A percentile compares a stretch with the other conserved stretches of the same genome.
These are phyloP conservation scores for Diplodia corticola DNA, from an alignment of 2,329 filamentous ascomycete genomes.

Conservation along the genomic window DNA sequence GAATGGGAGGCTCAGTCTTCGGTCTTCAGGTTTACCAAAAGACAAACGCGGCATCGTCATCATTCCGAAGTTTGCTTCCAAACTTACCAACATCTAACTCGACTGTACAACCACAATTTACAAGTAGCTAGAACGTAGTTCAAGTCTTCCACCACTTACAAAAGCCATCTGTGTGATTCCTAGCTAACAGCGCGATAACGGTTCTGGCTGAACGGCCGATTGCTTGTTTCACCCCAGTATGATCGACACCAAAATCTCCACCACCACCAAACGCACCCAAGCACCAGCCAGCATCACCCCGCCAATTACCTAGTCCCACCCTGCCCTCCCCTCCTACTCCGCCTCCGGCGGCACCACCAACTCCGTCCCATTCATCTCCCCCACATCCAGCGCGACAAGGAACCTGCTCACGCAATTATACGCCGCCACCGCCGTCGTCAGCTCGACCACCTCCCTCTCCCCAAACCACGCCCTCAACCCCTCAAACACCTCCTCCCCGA, in stretches of 20 bases:
- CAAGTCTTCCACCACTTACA: background rate
- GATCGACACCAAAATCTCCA: background rate
- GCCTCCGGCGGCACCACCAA: constrained; percentile 19
- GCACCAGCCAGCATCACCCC: background rate
- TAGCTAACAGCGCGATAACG: background rate
- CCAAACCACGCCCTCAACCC: constrained; percentile 61
- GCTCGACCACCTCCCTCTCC: constrained; percentile 75
- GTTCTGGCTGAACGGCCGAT: background rate
- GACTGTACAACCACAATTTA: background rate
- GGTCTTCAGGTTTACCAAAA: background rate
- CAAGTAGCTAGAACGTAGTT: background rate
- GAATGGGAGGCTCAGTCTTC: background rate
- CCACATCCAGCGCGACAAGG: constrained; percentile 74
- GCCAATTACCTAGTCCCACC: too few species aligned
- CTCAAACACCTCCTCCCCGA: constrained; percentile 68
- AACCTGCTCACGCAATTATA: constrained; percentile 88
- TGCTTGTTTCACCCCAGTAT: background rate
- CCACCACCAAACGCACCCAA: background rate
- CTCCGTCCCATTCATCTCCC: constrained; percentile 41
- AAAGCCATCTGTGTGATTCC: background rate
- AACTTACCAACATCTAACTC: background rate
- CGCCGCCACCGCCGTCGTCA: constrained; percentile 74
- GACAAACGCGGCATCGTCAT: background rate
- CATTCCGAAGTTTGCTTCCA: background rate
- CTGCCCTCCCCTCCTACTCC: too few species aligned